Base-by-base conservation (phyloP, 106 monocot species). In the Platanthera zijinensis region DNA sequence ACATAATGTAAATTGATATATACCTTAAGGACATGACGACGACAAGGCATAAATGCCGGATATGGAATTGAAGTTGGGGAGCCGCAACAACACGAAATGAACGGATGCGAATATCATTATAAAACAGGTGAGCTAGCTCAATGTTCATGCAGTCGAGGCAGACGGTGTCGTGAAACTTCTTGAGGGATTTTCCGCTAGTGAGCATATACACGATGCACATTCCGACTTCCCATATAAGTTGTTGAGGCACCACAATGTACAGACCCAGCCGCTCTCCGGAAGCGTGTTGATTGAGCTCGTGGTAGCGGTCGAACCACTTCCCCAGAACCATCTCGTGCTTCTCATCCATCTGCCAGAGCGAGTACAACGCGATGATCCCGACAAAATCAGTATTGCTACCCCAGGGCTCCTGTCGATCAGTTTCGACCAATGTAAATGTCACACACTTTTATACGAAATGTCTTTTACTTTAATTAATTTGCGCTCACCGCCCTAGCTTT, bases 241-340 rank as follows among this genome's bases (percentile, higher is more conserved):
- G 85, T 57, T 88, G 88, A 6, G 88, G 85, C 47, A 85, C 86
- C 32, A 91, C 82, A 39, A 91, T 88, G 88, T 86, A 91, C 5
- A 91, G 86, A 0, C 91, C 91, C 2, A 91, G 82, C 76, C 80
- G 84, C 6, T 86, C 86, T 2, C 91, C 91, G 50, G 88, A 91
- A 0, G 91, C 91, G 10, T 91, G 82, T 66, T 91, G 91, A 3
- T 88, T 88, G 3, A 91, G 86, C 82, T 25, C 0, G 32, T 91
- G 91, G 85, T 91, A 91, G 3, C 91, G 77, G 3, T 91, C 88
- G 45, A 91, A 91, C 11, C 91, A 17, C 79, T 83, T 86, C 19
- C 91, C 91, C 0, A 86, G 88, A 4, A 91, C 88, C 86, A 88
- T 88, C 81, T 91, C 91, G 28, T 91, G 91, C 91, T 86, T 91